These are phyloP conservation scores for Graphium sp. DNA, from an alignment of 2,329 filamentous ascomycete genomes.

Conservation along the genomic window DNA sequence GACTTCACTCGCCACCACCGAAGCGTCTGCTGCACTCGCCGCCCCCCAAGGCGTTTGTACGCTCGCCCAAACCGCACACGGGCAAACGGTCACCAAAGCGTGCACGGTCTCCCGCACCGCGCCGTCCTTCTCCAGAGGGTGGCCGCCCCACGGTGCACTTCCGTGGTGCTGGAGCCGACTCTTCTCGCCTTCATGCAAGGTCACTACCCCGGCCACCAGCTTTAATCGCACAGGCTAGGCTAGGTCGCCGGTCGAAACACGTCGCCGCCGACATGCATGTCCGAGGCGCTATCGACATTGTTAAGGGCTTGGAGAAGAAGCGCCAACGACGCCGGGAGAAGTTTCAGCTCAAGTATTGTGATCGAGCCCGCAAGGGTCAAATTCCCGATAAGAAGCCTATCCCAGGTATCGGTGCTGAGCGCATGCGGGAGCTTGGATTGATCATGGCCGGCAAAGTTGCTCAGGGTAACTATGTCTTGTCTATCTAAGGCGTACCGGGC, in stretches of 20 bases:
- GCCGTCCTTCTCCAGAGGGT: conserved; percentile 18
- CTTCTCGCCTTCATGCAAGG: conserved; percentile 60
- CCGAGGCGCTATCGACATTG: conserved; percentile 91
- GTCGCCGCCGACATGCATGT: conserved; percentile 41
- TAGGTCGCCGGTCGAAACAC: conserved; percentile 19
- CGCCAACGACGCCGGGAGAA: conserved; percentile 87
- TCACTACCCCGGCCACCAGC: conserved; percentile 64
- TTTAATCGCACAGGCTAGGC: conserved; percentile 37
- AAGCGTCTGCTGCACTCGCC: conserved; percentile 18
- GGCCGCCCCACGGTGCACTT: conserved; percentile 20
- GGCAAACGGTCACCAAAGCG: conserved; percentile 55
- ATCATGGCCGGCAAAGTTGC: conserved; percentile 70
- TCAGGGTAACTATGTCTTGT: conserved; percentile 62
- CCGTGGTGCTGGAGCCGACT: conserved; percentile 32
- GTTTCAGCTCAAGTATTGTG: conserved; percentile 76
- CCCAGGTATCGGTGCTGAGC: conserved; percentile 76
- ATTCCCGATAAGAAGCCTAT: conserved; percentile 47
- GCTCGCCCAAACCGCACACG: conserved; percentile 38
- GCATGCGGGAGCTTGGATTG: conserved; percentile 70
- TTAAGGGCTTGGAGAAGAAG: conserved; percentile 91
- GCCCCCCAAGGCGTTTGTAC: conserved; percentile 26
- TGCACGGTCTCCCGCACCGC: conserved; percentile 53
- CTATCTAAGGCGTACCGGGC: conserved; percentile 44
- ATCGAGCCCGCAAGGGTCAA: conserved; percentile 57
- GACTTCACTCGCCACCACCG: conserved; percentile 14